A percentile compares a stretch with the other conserved stretches of the same genome.
phyloP scores from a whole-genome alignment of 2,329 filamentous ascomycete genomes.

The Chrysoporthe cubensis region DNA sequence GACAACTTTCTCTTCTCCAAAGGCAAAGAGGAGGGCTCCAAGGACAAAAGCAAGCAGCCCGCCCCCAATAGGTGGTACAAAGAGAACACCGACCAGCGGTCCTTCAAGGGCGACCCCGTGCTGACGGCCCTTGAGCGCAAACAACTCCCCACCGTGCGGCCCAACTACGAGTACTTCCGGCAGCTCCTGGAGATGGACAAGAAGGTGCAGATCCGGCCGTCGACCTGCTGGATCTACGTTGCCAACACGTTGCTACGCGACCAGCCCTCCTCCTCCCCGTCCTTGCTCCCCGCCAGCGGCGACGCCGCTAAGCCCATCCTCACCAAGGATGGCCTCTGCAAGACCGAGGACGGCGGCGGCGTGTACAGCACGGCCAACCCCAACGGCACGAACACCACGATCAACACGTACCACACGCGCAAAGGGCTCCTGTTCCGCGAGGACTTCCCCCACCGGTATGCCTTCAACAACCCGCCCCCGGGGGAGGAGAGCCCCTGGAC shows the following conservation, averaged over 20 bases:
- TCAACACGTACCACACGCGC: slow-evolving; percentile 27
- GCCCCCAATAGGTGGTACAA: slow-evolving; percentile 28
- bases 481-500: slow-evolving; percentile 48
- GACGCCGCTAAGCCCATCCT: slow-evolving; percentile 46
- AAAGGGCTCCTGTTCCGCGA: slow-evolving; percentile 41
- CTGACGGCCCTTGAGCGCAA: slow-evolving; percentile 63
- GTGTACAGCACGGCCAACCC: slow-evolving; percentile 7
- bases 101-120: slow-evolving; percentile 69
- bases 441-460: slow-evolving; percentile 61
- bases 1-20: slow-evolving; percentile 65
- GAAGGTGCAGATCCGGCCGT: slow-evolving; percentile 57
- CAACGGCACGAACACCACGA: slow-evolving; percentile 4
- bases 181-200: slow-evolving; percentile 59
- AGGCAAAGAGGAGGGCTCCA: slow-evolving; percentile 57
- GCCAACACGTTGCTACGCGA: slow-evolving; percentile 54
- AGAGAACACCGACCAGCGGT: slow-evolving; percentile 48
- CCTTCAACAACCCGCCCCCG: slow-evolving; percentile 53
- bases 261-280: slow-evolving; percentile 34
- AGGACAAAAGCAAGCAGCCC: slow-evolving; percentile 40
- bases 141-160: slow-evolving; percentile 59
- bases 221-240: slow-evolving; percentile 63
- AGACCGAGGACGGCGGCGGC: slow-evolving; percentile 19
- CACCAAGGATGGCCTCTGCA: slow-evolving; percentile 21
- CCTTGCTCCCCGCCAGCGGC: slow-evolving; percentile 36
- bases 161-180: slow-evolving; percentile 66